Evolutionary conservation across 2,329 filamentous ascomycete genomes (phyloP).

Genomic region (Ophiostoma populinum): DNA sequence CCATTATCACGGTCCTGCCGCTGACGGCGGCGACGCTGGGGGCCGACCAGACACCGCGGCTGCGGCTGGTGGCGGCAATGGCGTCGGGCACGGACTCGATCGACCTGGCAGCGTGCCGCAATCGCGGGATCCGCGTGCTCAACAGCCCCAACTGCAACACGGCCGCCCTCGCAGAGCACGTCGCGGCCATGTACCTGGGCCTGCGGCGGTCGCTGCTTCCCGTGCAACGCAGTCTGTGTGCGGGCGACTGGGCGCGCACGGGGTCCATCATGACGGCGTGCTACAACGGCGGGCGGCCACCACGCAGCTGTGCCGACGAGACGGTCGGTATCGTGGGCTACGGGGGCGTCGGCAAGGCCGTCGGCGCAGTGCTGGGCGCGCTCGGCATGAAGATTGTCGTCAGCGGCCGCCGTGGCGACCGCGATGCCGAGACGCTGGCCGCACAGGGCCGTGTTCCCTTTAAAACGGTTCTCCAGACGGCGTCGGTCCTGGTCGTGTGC

Average conservation of each 20-base stretch:
- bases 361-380: slow-evolving; percentile 15
- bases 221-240: slow-evolving; percentile 14
- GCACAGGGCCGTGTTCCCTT: slow-evolving; percentile 8
- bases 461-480: slow-evolving; percentile 14
- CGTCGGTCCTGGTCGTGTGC: slow-evolving; percentile 17
- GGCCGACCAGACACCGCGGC: slow-evolving; percentile 13
- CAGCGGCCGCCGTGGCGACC: slow-evolving; percentile 5
- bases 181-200: slow-evolving; percentile 14
- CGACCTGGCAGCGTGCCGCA: slow-evolving; percentile 13
- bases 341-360: slow-evolving; percentile 18
- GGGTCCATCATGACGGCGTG: slow-evolving; percentile 11
- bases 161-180: slow-evolving; percentile 16
- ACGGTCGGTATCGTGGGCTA: slow-evolving; percentile 19
- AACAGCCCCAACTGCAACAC: slow-evolving; percentile 17
- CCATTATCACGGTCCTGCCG: slow-evolving; percentile 18
- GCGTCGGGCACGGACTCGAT: slow-evolving; percentile 17
- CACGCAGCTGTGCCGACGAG: slow-evolving; percentile 11
- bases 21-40: slow-evolving; percentile 14
- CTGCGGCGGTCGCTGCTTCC: slow-evolving; percentile 20
- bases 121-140: slow-evolving; percentile 16
- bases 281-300: slow-evolving; percentile 9
- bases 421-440: slow-evolving; percentile 5
- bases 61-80: slow-evolving; percentile 16
- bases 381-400: slow-evolving; percentile 19
- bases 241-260: slow-evolving; percentile 11